These are phyloP conservation scores for Apophysomyces variabilis DNA, from an alignment of 371 early-diverging fungal species.

Conservation along the genomic window DNA sequence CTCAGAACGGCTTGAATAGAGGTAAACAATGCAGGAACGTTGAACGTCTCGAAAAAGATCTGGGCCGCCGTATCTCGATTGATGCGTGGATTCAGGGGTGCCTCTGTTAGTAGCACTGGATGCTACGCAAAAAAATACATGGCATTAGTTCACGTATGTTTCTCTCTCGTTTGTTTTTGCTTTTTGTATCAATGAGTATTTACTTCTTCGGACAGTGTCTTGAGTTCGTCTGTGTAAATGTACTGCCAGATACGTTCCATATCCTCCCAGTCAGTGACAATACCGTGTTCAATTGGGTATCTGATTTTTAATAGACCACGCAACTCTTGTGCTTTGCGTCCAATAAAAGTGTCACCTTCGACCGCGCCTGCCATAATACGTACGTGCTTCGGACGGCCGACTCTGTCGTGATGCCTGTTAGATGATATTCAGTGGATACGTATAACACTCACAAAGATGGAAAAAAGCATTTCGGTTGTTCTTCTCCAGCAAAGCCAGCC, in stretches of 20 bases:
- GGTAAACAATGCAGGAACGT: conserved; percentile 93
- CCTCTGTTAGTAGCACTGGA: conserved; percentile 95
- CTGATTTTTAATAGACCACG: conserved; percentile 90
- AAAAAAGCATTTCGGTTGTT: conserved; percentile 92
- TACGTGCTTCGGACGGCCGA: conserved; percentile 94
- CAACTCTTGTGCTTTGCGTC: conserved; percentile 90
- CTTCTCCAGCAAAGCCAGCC: conserved; percentile 98
- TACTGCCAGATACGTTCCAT: conserved; percentile 98
- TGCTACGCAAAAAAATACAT: conserved; percentile 59
- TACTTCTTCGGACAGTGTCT: conserved; percentile 25
- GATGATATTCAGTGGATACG: neutral
- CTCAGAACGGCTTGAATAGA: conserved; percentile 96
- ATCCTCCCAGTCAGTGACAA: conserved; percentile 96
- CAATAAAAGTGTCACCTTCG: conserved; percentile 94
- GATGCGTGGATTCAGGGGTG: conserved; percentile 87
- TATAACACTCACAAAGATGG: conserved; percentile 75
- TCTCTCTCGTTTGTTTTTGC: neutral
- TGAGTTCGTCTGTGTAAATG: conserved; percentile 92
- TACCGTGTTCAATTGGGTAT: conserved; percentile 96
- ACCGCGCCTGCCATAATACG: conserved; percentile 98
- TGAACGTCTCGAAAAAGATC: conserved; percentile 97
- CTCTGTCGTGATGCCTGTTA: conserved; percentile 49
- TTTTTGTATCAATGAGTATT: neutral
- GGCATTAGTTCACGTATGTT: neutral
- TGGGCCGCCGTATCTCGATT: conserved; percentile 94